Conservation (phyloP, 768 basidiomycete species). For the Boletus speciosus region DNA sequence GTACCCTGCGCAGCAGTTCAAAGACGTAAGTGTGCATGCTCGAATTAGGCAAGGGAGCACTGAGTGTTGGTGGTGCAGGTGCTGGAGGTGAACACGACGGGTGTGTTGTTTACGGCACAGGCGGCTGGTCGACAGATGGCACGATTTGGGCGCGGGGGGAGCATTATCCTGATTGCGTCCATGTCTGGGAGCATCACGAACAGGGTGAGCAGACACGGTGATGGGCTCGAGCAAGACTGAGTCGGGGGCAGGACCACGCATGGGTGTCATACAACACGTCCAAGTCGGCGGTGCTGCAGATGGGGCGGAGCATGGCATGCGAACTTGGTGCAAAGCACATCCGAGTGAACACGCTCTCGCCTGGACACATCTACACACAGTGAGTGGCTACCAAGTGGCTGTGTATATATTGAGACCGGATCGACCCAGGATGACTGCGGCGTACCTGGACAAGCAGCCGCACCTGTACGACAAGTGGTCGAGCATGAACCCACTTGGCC, state of each 20-base stretch:
- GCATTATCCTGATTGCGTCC: conserved; percentile 57
- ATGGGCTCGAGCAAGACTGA: neutral
- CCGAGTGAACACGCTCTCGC: conserved; percentile 73
- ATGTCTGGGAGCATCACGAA: conserved; percentile 72
- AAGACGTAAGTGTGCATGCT: conserved; percentile 41
- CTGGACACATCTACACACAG: conserved; percentile 74
- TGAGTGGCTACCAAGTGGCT: conserved; percentile 33
- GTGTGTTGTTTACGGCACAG: conserved; percentile 59
- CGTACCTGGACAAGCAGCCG: conserved; percentile 62
- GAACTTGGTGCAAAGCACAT: conserved; percentile 66
- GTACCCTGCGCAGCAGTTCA: conserved; percentile 62
- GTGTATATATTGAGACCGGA: neutral
- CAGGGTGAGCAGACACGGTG: conserved; percentile 39
- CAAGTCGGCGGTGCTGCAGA: conserved; percentile 76
- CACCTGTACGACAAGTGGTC: conserved; percentile 67
- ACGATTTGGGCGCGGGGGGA: conserved; percentile 44
- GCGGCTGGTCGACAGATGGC: conserved; percentile 59
- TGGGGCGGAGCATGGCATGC: conserved; percentile 80
- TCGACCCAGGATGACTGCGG: conserved; percentile 63
- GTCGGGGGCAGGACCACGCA: conserved; percentile 52
- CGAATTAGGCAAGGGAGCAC: too few relatives aligned
- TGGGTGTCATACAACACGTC: conserved; percentile 77
- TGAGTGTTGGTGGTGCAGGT: conserved; percentile 40
- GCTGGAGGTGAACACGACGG: conserved; percentile 61
- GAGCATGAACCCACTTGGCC: conserved; percentile 61